A percentile compares a stretch with the other conserved stretches of the same genome.
Evolutionary conservation across 441 rosid genomes (phyloP).

Genomic region (Adansonia gregorii): DNA sequence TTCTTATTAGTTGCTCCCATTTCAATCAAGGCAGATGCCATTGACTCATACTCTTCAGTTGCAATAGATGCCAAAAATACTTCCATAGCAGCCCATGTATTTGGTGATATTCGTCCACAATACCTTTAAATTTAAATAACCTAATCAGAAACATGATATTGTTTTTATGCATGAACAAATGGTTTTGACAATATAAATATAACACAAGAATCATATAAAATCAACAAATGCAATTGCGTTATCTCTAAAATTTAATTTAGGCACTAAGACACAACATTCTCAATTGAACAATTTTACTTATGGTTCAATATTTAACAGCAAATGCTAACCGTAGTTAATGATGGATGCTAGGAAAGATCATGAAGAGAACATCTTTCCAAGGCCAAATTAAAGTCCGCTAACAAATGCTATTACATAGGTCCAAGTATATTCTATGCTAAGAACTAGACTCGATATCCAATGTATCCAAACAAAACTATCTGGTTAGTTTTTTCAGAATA

Average conservation of each 20-base stretch:
- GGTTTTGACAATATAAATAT: constrained; percentile 8
- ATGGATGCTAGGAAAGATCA: constrained; percentile 9
- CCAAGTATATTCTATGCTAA: background rate
- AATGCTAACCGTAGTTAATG: background rate
- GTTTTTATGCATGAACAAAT: background rate
- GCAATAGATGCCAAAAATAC: constrained; percentile 83
- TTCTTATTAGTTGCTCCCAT: constrained; percentile 96
- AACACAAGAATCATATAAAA: constrained; percentile 5
- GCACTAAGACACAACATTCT: background rate
- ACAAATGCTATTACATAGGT: background rate
- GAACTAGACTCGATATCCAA: background rate
- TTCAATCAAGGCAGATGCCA: constrained; percentile 95
- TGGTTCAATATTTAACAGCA: background rate
- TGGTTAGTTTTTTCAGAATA: background rate
- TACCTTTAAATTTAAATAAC: constrained; percentile 53
- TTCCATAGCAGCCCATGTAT: constrained; percentile 97
- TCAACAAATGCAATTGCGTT: background rate
- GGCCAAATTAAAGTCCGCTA: background rate
- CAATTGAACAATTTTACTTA: background rate
- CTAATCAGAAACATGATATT: constrained; percentile 23
- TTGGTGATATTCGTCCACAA: constrained; percentile 98
- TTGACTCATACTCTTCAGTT: constrained; percentile 80
- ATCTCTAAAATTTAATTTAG: background rate
- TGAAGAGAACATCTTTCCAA: constrained; percentile 5
- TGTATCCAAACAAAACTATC: background rate